These are phyloP conservation scores for Gardenia jasminoides DNA, from an alignment of 257 asterid genomes.

Conservation along the genomic window DNA sequence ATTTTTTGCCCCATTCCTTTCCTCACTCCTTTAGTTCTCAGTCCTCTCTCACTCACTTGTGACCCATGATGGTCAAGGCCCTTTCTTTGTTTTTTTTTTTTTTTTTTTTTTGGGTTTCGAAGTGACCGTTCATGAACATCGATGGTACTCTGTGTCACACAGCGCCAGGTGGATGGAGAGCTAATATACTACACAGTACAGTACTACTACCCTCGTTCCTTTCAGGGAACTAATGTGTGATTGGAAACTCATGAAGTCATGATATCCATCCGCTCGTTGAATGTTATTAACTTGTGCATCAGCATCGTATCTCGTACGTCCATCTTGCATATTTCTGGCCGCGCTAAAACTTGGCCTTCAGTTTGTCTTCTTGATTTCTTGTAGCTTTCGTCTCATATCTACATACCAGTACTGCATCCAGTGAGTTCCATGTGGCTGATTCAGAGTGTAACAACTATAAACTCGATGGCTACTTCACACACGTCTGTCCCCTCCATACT, in stretches of 20 bases:
- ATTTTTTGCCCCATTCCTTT: background rate
- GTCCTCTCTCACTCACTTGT: background rate
- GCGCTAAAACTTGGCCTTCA: conserved; percentile 7
- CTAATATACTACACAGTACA: no score
- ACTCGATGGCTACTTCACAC: background rate
- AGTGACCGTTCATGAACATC: conserved; percentile 37
- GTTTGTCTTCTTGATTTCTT: background rate
- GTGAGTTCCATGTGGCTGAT: conserved; percentile 1
- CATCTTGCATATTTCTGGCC: conserved; percentile 17
- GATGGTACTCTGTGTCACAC: background rate
- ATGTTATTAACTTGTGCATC: background rate
- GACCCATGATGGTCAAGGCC: background rate
- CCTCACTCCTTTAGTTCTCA: background rate
- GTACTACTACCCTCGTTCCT: no score
- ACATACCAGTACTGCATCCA: background rate
- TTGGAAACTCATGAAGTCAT: background rate
- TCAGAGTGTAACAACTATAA: background rate
- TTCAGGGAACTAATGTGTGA: conserved; percentile 1
- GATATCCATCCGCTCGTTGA: background rate
- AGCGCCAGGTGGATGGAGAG: background rate
- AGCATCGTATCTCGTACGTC: background rate
- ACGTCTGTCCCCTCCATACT: background rate
- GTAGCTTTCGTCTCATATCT: background rate
- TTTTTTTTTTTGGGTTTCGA: no score
- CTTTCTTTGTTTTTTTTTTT: background rate